Evolutionary conservation across 768 basidiomycete genomes (phyloP).

Genomic region (Rhizopogon vulgaris): DNA sequence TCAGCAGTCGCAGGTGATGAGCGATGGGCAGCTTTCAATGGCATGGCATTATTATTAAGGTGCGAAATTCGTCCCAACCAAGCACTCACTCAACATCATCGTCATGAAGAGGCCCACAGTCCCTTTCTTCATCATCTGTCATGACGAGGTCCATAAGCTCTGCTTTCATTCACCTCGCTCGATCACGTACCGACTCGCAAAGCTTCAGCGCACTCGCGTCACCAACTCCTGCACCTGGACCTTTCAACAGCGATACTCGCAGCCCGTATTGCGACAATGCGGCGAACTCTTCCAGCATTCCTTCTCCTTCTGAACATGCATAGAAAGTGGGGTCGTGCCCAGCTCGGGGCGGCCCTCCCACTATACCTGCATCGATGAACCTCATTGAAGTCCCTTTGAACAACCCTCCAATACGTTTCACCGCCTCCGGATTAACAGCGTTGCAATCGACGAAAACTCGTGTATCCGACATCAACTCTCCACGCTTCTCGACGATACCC

Average conservation of each 20-base stretch:
- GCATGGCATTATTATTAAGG: background rate
- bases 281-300: constrained; percentile 32
- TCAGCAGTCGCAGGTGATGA: constrained; percentile 50
- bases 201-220: constrained; percentile 55
- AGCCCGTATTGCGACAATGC: constrained; percentile 33
- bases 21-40: constrained; percentile 36
- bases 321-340: constrained; percentile 49
- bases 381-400: constrained; percentile 28
- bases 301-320: constrained; percentile 32
- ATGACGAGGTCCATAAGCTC: background rate
- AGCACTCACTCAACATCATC: constrained; percentile 41
- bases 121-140: constrained; percentile 48
- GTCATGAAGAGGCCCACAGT: constrained; percentile 42
- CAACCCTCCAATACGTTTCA: constrained; percentile 37
- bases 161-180: no score
- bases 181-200: constrained; percentile 46
- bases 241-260: constrained; percentile 34
- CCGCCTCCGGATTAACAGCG: constrained; percentile 45
- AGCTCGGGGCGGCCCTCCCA: constrained; percentile 45
- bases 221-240: constrained; percentile 42
- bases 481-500: background rate
- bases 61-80: background rate
- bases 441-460: constrained; percentile 48
- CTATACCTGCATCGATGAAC: constrained; percentile 50
- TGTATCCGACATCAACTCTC: background rate